phyloP scores from a whole-genome alignment of 805 yeast species.

The Phaffomyces opuntiae region DNA sequence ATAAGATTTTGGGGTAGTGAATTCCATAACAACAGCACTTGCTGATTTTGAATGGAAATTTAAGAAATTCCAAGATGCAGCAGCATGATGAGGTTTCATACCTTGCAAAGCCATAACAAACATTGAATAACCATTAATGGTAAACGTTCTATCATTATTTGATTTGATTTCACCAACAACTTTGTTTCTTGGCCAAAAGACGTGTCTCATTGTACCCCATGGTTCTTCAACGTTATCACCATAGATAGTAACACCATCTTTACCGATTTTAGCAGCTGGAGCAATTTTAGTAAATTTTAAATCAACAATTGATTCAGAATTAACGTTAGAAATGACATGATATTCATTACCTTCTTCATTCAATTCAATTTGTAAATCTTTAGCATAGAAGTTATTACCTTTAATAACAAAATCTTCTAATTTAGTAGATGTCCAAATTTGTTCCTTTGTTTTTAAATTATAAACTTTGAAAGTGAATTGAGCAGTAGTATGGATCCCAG shows the following conservation, averaged over 20 bases:
- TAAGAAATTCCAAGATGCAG: constrained; percentile 91
- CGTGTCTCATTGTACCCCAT: constrained; percentile 97
- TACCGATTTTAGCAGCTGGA: constrained; percentile 85
- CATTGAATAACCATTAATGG: constrained; percentile 46
- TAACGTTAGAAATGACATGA: constrained; percentile 57
- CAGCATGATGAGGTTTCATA: constrained; percentile 99
- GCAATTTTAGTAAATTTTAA: constrained; percentile 52
- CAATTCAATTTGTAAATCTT: constrained; percentile 57
- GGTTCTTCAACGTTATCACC: constrained; percentile 82
- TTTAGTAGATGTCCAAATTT: constrained; percentile 87
- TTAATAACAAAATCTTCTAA: constrained; percentile 69
- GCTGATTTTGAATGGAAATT: constrained; percentile 74
- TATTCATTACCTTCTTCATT: constrained; percentile 45
- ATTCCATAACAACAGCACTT: constrained; percentile 87
- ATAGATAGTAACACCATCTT: constrained; percentile 76
- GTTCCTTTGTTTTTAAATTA: constrained; percentile 39
- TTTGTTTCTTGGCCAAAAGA: constrained; percentile 89
- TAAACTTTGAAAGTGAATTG: constrained; percentile 87
- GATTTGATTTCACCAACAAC: constrained; percentile 58
- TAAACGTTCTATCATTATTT: constrained; percentile 24
- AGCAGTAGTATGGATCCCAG: constrained; percentile 83
- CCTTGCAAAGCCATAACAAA: constrained; percentile 96
- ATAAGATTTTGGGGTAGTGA: constrained; percentile 88
- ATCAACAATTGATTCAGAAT: constrained; percentile 64
- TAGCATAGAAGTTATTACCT: constrained; percentile 77